Conservation (phyloP, 177 flowering plant genomes). For the Telopea speciosissima region DNA sequence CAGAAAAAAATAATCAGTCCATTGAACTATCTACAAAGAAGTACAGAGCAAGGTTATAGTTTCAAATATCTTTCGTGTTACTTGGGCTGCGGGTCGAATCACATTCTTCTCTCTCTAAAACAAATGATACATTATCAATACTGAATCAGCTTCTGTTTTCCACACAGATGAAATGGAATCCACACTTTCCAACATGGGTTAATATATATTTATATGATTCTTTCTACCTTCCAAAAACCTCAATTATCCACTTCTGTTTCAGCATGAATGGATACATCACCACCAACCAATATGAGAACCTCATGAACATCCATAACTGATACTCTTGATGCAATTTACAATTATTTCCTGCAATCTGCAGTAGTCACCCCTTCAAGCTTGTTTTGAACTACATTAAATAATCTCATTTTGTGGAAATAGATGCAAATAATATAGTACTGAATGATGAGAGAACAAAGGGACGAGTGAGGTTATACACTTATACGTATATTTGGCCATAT, state of each 20-base stretch:
- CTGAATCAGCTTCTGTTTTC: background rate
- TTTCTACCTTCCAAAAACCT: constrained; percentile 4
- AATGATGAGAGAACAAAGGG: background rate
- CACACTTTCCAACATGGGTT: constrained; percentile 13
- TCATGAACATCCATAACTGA: too few species aligned
- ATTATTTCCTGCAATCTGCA: too few species aligned
- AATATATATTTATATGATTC: constrained; percentile 2
- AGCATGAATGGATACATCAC: background rate
- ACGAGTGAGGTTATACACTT: too few species aligned
- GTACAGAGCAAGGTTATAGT: too few species aligned
- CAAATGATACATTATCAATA: background rate
- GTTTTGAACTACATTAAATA: too few species aligned
- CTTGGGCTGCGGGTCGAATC: constrained; percentile 28
- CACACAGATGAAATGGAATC: background rate
- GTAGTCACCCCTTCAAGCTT: too few species aligned
- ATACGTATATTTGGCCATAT: constrained; percentile 5
- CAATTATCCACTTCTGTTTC: background rate
- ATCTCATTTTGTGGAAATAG: too few species aligned
- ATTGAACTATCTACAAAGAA: too few species aligned
- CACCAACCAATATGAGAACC: too few species aligned
- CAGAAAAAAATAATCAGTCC: too few species aligned
- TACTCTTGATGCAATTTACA: background rate
- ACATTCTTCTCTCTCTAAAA: constrained; percentile 15
- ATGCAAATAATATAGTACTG: too few species aligned
- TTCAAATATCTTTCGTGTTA: too few species aligned